Conservation (phyloP, 768 basidiomycete genomes). For the Podaxis sp. region DNA sequence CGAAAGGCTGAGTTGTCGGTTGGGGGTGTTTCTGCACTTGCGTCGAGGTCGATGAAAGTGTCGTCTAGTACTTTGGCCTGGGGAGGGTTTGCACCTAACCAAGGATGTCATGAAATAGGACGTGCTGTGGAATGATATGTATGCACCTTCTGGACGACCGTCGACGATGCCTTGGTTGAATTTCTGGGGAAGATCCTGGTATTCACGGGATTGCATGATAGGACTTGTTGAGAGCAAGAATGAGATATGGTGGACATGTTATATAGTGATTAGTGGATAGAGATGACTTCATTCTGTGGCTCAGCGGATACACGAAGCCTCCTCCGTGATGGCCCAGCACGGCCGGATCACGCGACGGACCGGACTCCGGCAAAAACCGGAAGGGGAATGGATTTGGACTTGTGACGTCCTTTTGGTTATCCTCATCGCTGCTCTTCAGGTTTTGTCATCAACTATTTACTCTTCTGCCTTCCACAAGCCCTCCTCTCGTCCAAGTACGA, state of each 20-base stretch:
- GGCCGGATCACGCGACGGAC: conserved; percentile 3
- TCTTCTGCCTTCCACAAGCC: conserved; percentile 11
- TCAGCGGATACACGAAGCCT: neutral
- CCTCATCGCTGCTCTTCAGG: neutral
- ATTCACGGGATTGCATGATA: conserved; percentile 5
- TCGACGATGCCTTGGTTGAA: conserved; percentile 11
- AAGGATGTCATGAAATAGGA: neutral
- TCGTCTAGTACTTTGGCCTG: neutral
- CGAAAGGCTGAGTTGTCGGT: neutral
- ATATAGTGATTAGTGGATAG: neutral
- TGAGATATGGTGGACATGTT: neutral
- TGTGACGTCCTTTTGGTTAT: neutral
- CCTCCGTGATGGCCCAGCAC: neutral
- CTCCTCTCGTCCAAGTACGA: conserved; percentile 14
- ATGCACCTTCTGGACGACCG: conserved; percentile 10
- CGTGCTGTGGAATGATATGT: neutral
- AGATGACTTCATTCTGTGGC: neutral
- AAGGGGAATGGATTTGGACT: neutral
- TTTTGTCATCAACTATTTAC: neutral
- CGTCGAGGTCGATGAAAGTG: conserved; percentile 6
- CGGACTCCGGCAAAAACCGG: conserved; percentile 19
- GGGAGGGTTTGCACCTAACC: conserved; percentile 1
- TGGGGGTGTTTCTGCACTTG: neutral
- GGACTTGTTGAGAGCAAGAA: neutral
- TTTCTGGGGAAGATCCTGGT: neutral